Percentiles rank a stretch among this genome's conserved stretches.
Conservation (phyloP, 2,329 filamentous ascomycete genomes). For the Fusarium marasasianum region DNA sequence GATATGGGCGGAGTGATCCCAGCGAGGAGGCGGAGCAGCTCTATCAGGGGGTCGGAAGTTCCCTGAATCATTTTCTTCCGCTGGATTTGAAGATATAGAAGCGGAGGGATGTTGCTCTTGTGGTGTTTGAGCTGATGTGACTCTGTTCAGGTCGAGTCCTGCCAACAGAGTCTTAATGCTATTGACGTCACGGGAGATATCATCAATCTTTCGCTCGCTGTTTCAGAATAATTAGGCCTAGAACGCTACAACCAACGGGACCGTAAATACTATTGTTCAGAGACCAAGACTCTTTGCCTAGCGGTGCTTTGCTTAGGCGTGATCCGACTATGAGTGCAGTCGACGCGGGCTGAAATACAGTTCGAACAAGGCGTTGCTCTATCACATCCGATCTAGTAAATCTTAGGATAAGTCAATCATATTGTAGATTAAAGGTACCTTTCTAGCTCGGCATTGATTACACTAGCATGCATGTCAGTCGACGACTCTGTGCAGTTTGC, state of each 20-base stretch:
- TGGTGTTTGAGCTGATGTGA: neutral
- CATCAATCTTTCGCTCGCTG: slow-evolving; percentile 51
- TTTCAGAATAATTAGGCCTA: accelerated
- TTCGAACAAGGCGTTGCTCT: slow-evolving; percentile 42
- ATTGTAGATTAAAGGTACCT: neutral
- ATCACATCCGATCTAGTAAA: slow-evolving; percentile 30
- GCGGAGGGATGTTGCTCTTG: neutral
- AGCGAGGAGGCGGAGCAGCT: slow-evolving; percentile 6
- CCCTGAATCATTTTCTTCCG: accelerated
- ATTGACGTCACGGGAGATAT: slow-evolving; percentile 47
- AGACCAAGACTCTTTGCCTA: slow-evolving; percentile 50
- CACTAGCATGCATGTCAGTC: slow-evolving; percentile 21
- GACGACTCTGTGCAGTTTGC: neutral
- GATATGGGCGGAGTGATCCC: slow-evolving; percentile 48
- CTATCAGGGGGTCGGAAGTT: accelerated
- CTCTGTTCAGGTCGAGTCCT: slow-evolving; percentile 18
- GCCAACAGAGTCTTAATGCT: slow-evolving; percentile 44
- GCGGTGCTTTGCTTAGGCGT: slow-evolving; percentile 35
- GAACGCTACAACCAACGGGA: accelerated
- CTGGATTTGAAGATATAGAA: no score
- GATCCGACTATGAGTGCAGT: slow-evolving; percentile 47
- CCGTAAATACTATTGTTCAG: slow-evolving; percentile 48
- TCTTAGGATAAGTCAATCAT: neutral
- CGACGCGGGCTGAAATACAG: slow-evolving; percentile 45
- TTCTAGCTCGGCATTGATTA: slow-evolving; percentile 38